Evolutionary conservation across 495 filamentous ascomycete genomes (phyloP).

Genomic region (Bombardia bombarda): DNA sequence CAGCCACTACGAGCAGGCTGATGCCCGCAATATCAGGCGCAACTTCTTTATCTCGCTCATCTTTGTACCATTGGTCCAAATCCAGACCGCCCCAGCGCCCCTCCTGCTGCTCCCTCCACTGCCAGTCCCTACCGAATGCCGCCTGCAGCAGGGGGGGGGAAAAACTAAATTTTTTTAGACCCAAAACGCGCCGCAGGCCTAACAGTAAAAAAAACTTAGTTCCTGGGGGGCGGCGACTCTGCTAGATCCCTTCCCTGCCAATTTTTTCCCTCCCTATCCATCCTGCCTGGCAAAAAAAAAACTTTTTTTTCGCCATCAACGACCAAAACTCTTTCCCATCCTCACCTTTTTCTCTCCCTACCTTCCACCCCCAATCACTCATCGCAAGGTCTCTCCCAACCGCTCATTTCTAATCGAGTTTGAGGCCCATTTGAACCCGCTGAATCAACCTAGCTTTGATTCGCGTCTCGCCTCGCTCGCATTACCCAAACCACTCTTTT

Average conservation of each 20-base stretch:
- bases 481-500: not conserved
- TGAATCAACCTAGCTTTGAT: not conserved
- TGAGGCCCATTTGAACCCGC: not conserved
- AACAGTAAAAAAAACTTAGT: constrained; percentile 13
- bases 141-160: not conserved
- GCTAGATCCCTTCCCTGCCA: constrained; percentile 4
- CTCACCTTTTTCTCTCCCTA: not conserved
- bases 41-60: constrained; percentile 9
- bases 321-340: constrained; percentile 5
- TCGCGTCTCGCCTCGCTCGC: not conserved
- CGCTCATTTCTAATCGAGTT: constrained; percentile 1
- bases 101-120: too few relatives aligned
- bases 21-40: constrained; percentile 4
- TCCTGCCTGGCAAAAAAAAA: too few relatives aligned
- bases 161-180: constrained; percentile 9
- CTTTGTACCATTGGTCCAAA: not conserved
- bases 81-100: not conserved
- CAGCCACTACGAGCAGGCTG: too few relatives aligned
- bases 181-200: constrained; percentile 6
- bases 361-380: not conserved
- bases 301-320: constrained; percentile 4
- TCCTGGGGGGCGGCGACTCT: constrained; percentile 7
- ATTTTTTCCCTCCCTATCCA: constrained; percentile 1
- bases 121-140: constrained; percentile 2
- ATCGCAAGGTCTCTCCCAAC: not conserved